These are phyloP conservation scores for Cicer pinnatifidum DNA, from an alignment of 306 rosid species.

Conservation along the genomic window DNA sequence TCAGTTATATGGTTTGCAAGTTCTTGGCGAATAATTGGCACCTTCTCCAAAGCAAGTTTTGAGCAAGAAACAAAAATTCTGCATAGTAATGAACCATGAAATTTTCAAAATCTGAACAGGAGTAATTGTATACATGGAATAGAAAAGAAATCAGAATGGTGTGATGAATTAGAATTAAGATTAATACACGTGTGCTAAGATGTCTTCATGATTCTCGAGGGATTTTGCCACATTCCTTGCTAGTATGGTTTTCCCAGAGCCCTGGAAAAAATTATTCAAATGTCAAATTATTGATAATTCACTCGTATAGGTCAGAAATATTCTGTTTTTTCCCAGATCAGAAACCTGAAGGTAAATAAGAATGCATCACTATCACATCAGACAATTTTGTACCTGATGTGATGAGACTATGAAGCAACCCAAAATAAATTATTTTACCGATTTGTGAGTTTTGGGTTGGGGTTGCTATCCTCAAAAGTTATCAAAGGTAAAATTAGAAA, in stretches of 20 bases:
- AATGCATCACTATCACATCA: slow-evolving; percentile 31
- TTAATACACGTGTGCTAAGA: slow-evolving; percentile 79
- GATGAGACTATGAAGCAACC: slow-evolving; percentile 29
- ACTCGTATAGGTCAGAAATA: background rate
- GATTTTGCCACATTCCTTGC: slow-evolving; percentile 78
- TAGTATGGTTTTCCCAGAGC: slow-evolving; percentile 89
- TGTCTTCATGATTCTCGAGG: slow-evolving; percentile 64
- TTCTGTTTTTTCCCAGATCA: slow-evolving; percentile 3
- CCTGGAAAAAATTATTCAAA: slow-evolving; percentile 57
- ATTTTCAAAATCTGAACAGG: slow-evolving; percentile 38
- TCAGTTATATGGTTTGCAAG: slow-evolving; percentile 73
- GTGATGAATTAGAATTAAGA: slow-evolving; percentile 35
- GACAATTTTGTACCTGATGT: slow-evolving; percentile 27
- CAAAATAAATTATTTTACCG: slow-evolving; percentile 5
- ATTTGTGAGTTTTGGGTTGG: slow-evolving; percentile 5
- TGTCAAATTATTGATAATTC: slow-evolving; percentile 28
- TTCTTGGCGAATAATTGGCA: slow-evolving; percentile 61
- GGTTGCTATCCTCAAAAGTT: slow-evolving; percentile 28
- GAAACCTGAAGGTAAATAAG: slow-evolving; percentile 37
- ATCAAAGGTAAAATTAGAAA: slow-evolving; percentile 8
- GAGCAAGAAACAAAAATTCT: slow-evolving; percentile 86
- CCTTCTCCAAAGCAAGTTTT: slow-evolving; percentile 78
- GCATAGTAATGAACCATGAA: slow-evolving; percentile 49
- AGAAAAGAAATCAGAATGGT: slow-evolving; percentile 28
- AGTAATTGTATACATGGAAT: slow-evolving; percentile 21